Percentiles rank a stretch among this genome's conserved stretches.
Evolutionary conservation across 129 eudicot genomes (phyloP).

Genomic region (Centrapalus pauciflorus): DNA sequence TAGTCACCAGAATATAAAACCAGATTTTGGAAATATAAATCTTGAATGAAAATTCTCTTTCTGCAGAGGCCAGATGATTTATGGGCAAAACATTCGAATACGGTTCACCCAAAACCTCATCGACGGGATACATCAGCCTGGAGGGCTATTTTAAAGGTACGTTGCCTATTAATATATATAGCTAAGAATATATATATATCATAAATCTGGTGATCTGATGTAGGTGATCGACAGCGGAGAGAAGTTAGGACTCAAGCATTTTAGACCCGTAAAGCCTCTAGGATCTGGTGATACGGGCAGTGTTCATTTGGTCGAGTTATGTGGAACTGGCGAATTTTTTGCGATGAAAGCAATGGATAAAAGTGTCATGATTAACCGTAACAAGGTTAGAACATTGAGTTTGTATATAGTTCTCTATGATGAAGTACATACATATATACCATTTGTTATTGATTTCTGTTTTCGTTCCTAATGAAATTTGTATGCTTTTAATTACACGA

Average conservation of each 20-base stretch:
- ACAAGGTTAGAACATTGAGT: slow-evolving; percentile 53
- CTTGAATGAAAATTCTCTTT: not conserved
- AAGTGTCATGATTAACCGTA: slow-evolving; percentile 87
- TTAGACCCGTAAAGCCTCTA: slow-evolving; percentile 82
- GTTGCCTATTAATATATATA: no score
- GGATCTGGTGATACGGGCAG: slow-evolving; percentile 99
- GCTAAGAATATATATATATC: not conserved
- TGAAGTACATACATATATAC: not conserved
- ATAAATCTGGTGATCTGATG: not conserved
- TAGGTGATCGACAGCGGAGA: slow-evolving; percentile 81
- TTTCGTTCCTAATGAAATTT: not conserved
- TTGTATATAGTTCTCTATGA: not conserved
- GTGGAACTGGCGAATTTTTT: slow-evolving; percentile 70
- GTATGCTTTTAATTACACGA: not conserved
- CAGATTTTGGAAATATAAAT: not conserved
- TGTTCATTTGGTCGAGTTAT: slow-evolving; percentile 93
- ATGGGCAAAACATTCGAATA: slow-evolving; percentile 87
- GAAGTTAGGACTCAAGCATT: slow-evolving; percentile 77
- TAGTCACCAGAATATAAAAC: not conserved
- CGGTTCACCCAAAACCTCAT: slow-evolving; percentile 86
- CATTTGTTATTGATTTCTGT: not conserved
- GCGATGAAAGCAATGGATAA: slow-evolving; percentile 99
- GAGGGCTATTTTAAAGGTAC: slow-evolving; percentile 85
- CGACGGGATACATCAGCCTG: slow-evolving; percentile 71
- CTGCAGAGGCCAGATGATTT: slow-evolving; percentile 91